Conservation (phyloP, 371 early-diverging fungal genomes). For the Mortierella sp. region DNA sequence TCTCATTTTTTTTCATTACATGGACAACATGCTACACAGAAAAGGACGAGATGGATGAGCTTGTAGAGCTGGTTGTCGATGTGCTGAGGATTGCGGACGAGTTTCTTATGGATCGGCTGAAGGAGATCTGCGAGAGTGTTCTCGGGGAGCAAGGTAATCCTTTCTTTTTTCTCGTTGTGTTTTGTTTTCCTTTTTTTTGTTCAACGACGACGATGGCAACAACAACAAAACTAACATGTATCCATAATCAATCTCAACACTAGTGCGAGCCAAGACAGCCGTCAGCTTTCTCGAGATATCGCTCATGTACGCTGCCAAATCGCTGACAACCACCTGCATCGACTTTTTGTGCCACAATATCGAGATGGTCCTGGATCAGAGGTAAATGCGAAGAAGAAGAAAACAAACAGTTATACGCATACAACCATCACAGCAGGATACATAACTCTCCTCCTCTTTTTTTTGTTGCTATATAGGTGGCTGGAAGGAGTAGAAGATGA, state of each 20-base stretch:
- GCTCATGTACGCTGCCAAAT: conserved; percentile 64
- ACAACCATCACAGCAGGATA: not conserved
- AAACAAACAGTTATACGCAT: not conserved
- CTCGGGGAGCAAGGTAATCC: conserved; percentile 59
- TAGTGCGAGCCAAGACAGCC: conserved; percentile 68
- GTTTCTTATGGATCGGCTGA: conserved; percentile 69
- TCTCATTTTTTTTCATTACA: not conserved
- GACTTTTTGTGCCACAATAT: conserved; percentile 74
- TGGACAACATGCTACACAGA: conserved; percentile 13
- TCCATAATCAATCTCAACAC: not conserved
- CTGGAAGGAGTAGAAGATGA: conserved; percentile 50
- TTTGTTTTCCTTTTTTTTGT: not conserved
- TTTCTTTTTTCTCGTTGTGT: not conserved
- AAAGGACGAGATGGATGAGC: conserved; percentile 62
- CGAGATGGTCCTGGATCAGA: conserved; percentile 66
- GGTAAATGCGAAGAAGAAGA: conserved; percentile 36
- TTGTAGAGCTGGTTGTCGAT: conserved; percentile 65
- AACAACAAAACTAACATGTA: not conserved
- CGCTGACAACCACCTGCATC: conserved; percentile 68
- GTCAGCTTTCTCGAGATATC: conserved; percentile 67
- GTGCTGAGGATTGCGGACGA: conserved; percentile 77
- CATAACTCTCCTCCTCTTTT: not conserved
- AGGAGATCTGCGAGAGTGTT: conserved; percentile 65
- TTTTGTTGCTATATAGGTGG: conserved; percentile 22
- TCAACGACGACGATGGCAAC: too few species aligned